A percentile compares a stretch with the other conserved stretches of the same genome.
These are phyloP conservation scores for Hemisphaericaspora xylofermentans DNA, from an alignment of 1,139 yeast species.

Conservation along the genomic window DNA sequence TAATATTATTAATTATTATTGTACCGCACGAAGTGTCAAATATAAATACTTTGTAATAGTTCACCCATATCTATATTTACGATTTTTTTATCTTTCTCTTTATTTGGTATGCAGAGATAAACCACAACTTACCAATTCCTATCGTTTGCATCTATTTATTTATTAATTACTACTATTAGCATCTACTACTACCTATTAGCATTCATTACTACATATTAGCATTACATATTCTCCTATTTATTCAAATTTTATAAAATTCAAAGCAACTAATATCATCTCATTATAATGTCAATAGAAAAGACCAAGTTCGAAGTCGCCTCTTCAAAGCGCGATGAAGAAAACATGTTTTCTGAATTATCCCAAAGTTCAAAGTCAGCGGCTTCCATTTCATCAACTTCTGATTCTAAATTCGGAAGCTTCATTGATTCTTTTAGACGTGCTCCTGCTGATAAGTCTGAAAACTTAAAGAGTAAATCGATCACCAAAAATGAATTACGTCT, in stretches of 20 bases:
- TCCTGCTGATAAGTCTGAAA: slow-evolving; percentile 8
- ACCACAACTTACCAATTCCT: background rate
- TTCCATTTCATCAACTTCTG: background rate
- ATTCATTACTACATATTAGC: background rate
- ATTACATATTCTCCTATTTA: background rate
- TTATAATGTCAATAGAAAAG: slow-evolving; percentile 1
- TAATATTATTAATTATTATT: no score
- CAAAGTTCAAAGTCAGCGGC: background rate
- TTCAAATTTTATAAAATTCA: no score
- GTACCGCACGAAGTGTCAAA: background rate
- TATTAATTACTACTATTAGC: background rate
- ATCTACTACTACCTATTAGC: background rate
- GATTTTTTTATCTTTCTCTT: background rate
- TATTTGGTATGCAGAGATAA: slow-evolving; percentile 2
- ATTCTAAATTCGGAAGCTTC: background rate
- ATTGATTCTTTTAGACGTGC: slow-evolving; percentile 12
- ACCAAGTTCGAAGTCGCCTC: background rate
- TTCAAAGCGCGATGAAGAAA: slow-evolving; percentile 1
- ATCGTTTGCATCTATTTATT: slow-evolving; percentile 1
- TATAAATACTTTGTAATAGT: slow-evolving; percentile 1
- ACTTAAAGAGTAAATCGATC: slow-evolving; percentile 8
- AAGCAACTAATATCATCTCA: background rate
- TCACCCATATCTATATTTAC: slow-evolving; percentile 1
- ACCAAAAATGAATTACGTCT: slow-evolving; percentile 36
- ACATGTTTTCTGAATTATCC: background rate